These are phyloP conservation scores for Penicillium antarcticum DNA, from an alignment of 495 filamentous ascomycete species.

Conservation along the genomic window DNA sequence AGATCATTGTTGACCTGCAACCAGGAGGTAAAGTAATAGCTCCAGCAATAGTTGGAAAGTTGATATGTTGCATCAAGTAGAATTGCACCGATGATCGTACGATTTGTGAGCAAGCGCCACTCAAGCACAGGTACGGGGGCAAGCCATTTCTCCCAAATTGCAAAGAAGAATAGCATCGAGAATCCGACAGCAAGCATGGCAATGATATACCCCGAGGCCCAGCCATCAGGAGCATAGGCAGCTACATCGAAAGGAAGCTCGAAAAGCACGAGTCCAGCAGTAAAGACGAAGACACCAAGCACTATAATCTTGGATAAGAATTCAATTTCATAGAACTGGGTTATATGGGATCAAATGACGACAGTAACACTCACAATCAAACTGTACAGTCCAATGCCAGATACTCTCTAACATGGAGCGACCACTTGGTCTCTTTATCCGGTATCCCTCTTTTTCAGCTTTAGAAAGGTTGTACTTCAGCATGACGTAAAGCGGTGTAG, in stretches of 20 bases:
- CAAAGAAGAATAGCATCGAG: slow-evolving; percentile 49
- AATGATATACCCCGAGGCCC: slow-evolving; percentile 47
- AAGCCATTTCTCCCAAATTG: slow-evolving; percentile 48
- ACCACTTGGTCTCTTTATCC: slow-evolving; percentile 24
- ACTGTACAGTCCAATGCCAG: slow-evolving; percentile 17
- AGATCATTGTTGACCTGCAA: slow-evolving; percentile 66
- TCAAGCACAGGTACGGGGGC: slow-evolving; percentile 51
- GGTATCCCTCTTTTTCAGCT: slow-evolving; percentile 39
- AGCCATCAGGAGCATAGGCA: slow-evolving; percentile 30
- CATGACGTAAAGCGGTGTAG: slow-evolving; percentile 38
- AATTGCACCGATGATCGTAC: slow-evolving; percentile 54
- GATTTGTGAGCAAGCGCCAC: slow-evolving; percentile 40
- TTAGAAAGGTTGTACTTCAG: slow-evolving; percentile 49
- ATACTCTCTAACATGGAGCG: slow-evolving; percentile 12
- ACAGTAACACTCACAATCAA: slow-evolving; percentile 15
- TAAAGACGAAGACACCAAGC: slow-evolving; percentile 51
- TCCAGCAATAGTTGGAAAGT: slow-evolving; percentile 42
- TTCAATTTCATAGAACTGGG: neutral
- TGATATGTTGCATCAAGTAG: slow-evolving; percentile 48
- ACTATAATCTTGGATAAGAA: slow-evolving; percentile 1
- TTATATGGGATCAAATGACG: slow-evolving; percentile 4
- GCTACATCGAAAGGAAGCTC: slow-evolving; percentile 52
- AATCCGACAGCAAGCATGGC: slow-evolving; percentile 51
- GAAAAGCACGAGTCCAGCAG: slow-evolving; percentile 53
- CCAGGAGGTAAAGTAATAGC: slow-evolving; percentile 56